Evolutionary conservation across 2,329 filamentous ascomycete species (phyloP).

Genomic region (Aureobasidium leucospermi): DNA sequence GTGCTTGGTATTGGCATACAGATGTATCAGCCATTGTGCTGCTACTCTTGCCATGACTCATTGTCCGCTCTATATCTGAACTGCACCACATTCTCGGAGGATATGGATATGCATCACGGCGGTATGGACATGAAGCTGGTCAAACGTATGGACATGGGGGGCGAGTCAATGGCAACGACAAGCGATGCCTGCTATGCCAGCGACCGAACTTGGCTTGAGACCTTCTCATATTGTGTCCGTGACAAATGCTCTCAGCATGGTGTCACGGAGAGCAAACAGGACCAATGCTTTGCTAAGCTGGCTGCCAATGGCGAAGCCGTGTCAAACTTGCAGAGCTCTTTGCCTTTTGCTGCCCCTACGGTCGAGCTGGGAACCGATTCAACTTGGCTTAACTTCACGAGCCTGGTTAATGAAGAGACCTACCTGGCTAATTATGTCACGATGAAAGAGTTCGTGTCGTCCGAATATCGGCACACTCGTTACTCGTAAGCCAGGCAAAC

Average conservation of each 20-base stretch:
- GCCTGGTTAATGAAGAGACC: conserved; percentile 23
- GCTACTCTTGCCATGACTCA: conserved; percentile 19
- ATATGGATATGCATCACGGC: background rate
- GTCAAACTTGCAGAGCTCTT: background rate
- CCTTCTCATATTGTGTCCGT: conserved; percentile 26
- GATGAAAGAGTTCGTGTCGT: conserved; percentile 23
- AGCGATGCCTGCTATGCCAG: conserved; percentile 25
- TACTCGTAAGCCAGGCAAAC: conserved; percentile 24
- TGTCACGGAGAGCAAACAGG: background rate
- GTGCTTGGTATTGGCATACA: conserved; percentile 21
- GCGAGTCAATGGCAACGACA: conserved; percentile 15
- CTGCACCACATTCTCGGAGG: conserved; percentile 3
- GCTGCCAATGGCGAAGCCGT: background rate
- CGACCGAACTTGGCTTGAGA: conserved; percentile 23
- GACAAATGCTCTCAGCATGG: conserved; percentile 19
- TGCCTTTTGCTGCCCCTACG: background rate
- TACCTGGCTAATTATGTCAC: conserved; percentile 25
- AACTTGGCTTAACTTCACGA: conserved; percentile 24
- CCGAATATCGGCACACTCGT: conserved; percentile 25
- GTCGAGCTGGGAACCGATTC: conserved; percentile 15
- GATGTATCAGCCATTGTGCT: conserved; percentile 22
- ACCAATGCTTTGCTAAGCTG: background rate
- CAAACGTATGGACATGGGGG: conserved; percentile 2
- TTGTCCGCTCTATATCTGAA: conserved; percentile 13
- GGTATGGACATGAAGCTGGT: conserved; percentile 1